A percentile compares a stretch with the other conserved stretches of the same genome.
Evolutionary conservation across 176 grass and related monocot genomes (phyloP).

Genomic region (Avena eriantha): DNA sequence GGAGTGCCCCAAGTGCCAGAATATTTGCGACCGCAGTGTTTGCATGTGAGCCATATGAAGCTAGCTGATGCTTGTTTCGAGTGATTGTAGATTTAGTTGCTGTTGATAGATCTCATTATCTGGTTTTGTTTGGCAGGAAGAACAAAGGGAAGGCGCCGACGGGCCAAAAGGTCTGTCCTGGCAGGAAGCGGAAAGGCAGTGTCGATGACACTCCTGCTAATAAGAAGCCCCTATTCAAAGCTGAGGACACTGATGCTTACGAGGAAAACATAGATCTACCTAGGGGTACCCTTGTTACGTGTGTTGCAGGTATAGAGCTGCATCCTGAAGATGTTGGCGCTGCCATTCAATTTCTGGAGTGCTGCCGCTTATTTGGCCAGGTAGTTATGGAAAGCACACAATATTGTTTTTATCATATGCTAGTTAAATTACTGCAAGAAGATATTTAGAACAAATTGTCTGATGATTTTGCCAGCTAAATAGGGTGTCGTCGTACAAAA

Average conservation of each 20-base stretch:
- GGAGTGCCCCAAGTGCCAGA: conserved; percentile 74
- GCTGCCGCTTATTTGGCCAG: conserved; percentile 73
- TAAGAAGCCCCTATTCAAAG: neutral
- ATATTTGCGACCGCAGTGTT: conserved; percentile 68
- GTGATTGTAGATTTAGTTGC: neutral
- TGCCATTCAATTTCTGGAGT: conserved; percentile 78
- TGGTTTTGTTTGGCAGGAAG: conserved; percentile 58
- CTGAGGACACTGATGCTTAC: conserved; percentile 16
- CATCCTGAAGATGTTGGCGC: conserved; percentile 58
- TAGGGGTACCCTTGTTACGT: conserved; percentile 45
- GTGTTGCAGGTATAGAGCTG: conserved; percentile 50
- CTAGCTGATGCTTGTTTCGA: neutral
- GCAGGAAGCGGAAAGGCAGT: conserved; percentile 46
- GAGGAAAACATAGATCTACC: conserved; percentile 44
- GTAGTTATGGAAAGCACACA: conserved; percentile 38
- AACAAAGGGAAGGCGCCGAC: conserved; percentile 69
- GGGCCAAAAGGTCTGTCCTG: conserved; percentile 61
- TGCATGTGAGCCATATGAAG: conserved; percentile 59
- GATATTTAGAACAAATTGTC: neutral
- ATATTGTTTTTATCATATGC: neutral
- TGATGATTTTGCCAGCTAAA: neutral
- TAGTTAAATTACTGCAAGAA: neutral
- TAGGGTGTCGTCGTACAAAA: neutral
- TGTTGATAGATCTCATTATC: neutral
- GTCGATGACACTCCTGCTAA: conserved; percentile 5